Evolutionary conservation across 805 yeast genomes (phyloP).

Genomic region (Saccharomyces eubayanus): DNA sequence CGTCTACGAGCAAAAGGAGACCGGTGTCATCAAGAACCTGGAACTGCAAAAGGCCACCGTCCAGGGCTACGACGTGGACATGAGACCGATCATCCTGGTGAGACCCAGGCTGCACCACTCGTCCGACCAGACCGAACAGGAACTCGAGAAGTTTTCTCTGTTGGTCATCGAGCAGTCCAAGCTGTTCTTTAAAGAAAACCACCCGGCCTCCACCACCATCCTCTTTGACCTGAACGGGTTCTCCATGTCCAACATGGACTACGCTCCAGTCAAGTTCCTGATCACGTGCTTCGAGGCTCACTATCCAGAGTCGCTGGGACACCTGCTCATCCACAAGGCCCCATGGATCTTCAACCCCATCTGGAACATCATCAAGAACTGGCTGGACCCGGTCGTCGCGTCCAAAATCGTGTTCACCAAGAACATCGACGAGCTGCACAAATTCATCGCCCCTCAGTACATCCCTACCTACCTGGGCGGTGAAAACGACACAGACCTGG

Average conservation of each 20-base stretch:
- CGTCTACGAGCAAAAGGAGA: slow-evolving; percentile 38
- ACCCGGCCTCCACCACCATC: slow-evolving; percentile 72
- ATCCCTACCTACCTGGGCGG: slow-evolving; percentile 78
- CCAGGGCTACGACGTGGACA: slow-evolving; percentile 62
- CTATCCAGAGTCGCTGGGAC: slow-evolving; percentile 89
- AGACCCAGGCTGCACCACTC: slow-evolving; percentile 72
- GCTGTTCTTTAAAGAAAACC: slow-evolving; percentile 50
- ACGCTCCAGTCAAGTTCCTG: slow-evolving; percentile 81
- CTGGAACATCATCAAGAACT: slow-evolving; percentile 85
- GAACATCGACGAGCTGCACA: slow-evolving; percentile 52
- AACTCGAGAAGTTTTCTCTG: slow-evolving; percentile 67
- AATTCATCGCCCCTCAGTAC: slow-evolving; percentile 49
- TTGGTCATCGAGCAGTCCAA: slow-evolving; percentile 76
- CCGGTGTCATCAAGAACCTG: slow-evolving; percentile 36
- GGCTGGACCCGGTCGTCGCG: slow-evolving; percentile 96
- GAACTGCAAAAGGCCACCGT: slow-evolving; percentile 63
- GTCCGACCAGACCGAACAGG: slow-evolving; percentile 57
- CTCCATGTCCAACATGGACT: slow-evolving; percentile 88
- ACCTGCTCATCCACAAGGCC: slow-evolving; percentile 79
- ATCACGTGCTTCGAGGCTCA: slow-evolving; percentile 89
- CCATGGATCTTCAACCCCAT: slow-evolving; percentile 96
- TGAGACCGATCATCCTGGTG: slow-evolving; percentile 74
- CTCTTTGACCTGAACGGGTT: slow-evolving; percentile 83
- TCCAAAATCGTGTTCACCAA: slow-evolving; percentile 82
- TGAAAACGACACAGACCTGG: slow-evolving; percentile 42